Conservation (phyloP, 345 rosid genomes). For the Balakata baccata region DNA sequence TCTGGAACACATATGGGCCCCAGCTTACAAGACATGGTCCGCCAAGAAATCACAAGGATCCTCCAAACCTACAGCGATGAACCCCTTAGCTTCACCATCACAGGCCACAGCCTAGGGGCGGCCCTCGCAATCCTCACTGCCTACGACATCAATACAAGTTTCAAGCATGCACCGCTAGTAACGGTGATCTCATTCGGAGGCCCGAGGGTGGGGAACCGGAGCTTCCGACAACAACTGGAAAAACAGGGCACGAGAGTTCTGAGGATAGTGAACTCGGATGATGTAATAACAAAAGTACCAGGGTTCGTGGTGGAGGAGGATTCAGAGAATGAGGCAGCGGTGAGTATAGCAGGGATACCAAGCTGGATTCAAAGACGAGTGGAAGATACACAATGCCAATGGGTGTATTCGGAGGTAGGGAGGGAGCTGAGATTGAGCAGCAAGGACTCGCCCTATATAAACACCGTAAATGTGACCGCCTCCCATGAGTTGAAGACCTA, state of each 20-base stretch:
- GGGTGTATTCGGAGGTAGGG: slow-evolving; percentile 25
- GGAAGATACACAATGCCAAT: slow-evolving; percentile 23
- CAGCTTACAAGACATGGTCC: slow-evolving; percentile 26
- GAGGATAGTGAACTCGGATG: slow-evolving; percentile 85
- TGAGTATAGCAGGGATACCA: slow-evolving; percentile 22
- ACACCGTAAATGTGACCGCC: slow-evolving; percentile 14
- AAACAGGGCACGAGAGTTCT: slow-evolving; percentile 65
- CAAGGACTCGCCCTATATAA: slow-evolving; percentile 25
- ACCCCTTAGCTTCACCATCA: slow-evolving; percentile 31
- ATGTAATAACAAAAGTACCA: slow-evolving; percentile 77
- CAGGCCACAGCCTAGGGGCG: slow-evolving; percentile 36
- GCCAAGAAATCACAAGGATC: slow-evolving; percentile 18
- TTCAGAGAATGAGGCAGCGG: slow-evolving; percentile 3
- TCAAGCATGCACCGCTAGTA: slow-evolving; percentile 50
- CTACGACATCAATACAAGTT: slow-evolving; percentile 52
- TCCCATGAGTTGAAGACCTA: slow-evolving; percentile 33
- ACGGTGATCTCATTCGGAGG: slow-evolving; percentile 93
- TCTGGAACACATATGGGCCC: slow-evolving; percentile 11
- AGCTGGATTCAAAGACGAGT: slow-evolving; percentile 27
- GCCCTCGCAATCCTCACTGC: slow-evolving; percentile 29
- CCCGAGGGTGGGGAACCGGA: slow-evolving; percentile 81
- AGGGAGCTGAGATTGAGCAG: slow-evolving; percentile 29
- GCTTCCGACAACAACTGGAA: slow-evolving; percentile 60
- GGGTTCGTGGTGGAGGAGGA: slow-evolving; percentile 64
- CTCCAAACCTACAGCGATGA: slow-evolving; percentile 22